These are phyloP conservation scores for Botrytis porri DNA, from an alignment of 2,329 filamentous ascomycete genomes.

Conservation along the genomic window DNA sequence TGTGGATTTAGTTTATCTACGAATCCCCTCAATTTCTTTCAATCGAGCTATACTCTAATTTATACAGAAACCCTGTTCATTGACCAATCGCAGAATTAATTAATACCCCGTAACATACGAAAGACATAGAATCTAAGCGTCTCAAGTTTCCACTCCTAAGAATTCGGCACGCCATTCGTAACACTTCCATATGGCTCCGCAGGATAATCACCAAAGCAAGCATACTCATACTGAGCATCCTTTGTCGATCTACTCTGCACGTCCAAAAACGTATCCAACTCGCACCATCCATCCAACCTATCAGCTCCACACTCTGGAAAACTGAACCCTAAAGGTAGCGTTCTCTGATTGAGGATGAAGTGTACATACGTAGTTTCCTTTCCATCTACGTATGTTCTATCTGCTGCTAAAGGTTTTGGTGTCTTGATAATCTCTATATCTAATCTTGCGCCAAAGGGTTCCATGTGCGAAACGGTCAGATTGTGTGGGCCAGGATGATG, in stretches of 20 bases:
- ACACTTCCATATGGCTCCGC: conserved; percentile 48
- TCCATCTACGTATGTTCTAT: conserved; percentile 48
- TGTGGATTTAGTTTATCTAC: no score
- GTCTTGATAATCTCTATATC: conserved; percentile 72
- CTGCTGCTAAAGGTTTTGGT: conserved; percentile 58
- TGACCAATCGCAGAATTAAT: no score
- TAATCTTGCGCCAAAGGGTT: conserved; percentile 68
- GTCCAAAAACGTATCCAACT: conserved; percentile 64
- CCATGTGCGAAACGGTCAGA: conserved; percentile 64
- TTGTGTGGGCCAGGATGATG: conserved; percentile 56
- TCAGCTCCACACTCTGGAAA: conserved; percentile 60
- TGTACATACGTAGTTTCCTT: conserved; percentile 66
- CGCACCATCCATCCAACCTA: conserved; percentile 74
- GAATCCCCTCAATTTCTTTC: no score
- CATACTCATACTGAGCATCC: conserved; percentile 59
- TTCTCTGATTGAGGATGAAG: conserved; percentile 72
- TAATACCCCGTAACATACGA: background rate
- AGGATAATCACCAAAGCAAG: conserved; percentile 61
- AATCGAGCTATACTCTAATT: no score
- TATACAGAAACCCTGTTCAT: no score
- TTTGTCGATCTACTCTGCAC: conserved; percentile 58
- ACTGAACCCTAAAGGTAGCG: conserved; percentile 64
- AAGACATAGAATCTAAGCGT: background rate
- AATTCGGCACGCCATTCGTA: conserved; percentile 44
- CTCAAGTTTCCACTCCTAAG: background rate